phyloP scores from a whole-genome alignment of 1,284 basidiomycete species.

The Heimioporus retisporus region DNA sequence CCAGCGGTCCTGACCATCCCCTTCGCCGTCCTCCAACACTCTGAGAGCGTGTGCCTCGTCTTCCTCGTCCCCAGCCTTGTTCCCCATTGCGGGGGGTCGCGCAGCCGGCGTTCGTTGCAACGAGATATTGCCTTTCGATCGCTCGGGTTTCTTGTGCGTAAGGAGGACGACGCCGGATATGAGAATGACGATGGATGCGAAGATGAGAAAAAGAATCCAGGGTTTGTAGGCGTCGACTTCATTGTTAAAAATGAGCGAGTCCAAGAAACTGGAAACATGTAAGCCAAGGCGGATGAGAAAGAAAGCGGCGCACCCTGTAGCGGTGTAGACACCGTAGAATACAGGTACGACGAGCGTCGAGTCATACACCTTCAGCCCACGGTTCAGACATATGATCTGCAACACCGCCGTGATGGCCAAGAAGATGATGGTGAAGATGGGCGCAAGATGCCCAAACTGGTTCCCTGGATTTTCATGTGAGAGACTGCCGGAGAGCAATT shows the following conservation, averaged over 20 bases:
- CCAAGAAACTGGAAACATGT: conserved; percentile 61
- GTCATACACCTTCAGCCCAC: conserved; percentile 84
- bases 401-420: conserved; percentile 84
- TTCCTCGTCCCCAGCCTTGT: conserved; percentile 31
- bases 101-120: conserved; percentile 21
- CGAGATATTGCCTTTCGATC: conserved; percentile 27
- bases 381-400: conserved; percentile 93
- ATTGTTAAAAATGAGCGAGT: conserved; percentile 84
- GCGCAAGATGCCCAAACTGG: conserved; percentile 84
- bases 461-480: conserved; percentile 86
- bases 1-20: conserved; percentile 65
- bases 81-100: conserved; percentile 29
- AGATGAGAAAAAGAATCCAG: conserved; percentile 91
- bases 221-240: conserved; percentile 85
- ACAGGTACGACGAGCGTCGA: conserved; percentile 81
- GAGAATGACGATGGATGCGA: conserved; percentile 85
- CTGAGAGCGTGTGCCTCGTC: conserved; percentile 51
- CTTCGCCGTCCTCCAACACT: conserved; percentile 46
- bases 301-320: conserved; percentile 57
- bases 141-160: conserved; percentile 86
- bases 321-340: conserved; percentile 78
- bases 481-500: conserved; percentile 78
- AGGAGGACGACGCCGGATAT: conserved; percentile 89
- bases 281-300: conserved; percentile 6
- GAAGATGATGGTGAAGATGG: conserved; percentile 87